phyloP scores from a whole-genome alignment of 805 yeast genomes.

The Schizosaccharomyces osmophilus region DNA sequence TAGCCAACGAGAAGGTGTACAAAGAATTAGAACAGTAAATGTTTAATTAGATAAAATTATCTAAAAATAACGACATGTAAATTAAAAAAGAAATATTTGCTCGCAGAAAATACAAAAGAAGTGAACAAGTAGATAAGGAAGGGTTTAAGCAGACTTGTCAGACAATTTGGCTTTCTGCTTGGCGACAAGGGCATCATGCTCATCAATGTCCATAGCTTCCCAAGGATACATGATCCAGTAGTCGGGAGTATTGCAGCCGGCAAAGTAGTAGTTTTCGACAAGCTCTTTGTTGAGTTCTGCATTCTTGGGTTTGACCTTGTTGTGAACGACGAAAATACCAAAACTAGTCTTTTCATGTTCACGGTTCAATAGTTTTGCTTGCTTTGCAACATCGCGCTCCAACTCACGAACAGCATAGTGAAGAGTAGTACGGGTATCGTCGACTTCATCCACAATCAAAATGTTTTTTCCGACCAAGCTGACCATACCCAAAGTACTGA shows the following conservation, averaged over 20 bases:
- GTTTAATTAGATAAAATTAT: too few relatives aligned
- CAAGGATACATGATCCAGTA: slow-evolving; percentile 78
- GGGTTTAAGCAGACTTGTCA: too few relatives aligned
- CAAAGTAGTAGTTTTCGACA: slow-evolving; percentile 38
- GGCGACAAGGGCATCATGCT: background rate
- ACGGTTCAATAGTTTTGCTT: slow-evolving; percentile 36
- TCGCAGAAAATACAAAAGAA: too few relatives aligned
- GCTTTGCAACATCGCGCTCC: slow-evolving; percentile 35
- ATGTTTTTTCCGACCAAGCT: slow-evolving; percentile 61
- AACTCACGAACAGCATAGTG: slow-evolving; percentile 64
- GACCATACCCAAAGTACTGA: slow-evolving; percentile 41
- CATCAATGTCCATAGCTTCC: slow-evolving; percentile 21
- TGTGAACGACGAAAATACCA: slow-evolving; percentile 60
- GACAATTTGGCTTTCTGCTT: too few relatives aligned
- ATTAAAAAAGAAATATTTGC: too few relatives aligned
- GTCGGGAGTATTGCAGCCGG: slow-evolving; percentile 54
- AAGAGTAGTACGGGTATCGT: slow-evolving; percentile 73
- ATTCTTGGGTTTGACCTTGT: slow-evolving; percentile 58
- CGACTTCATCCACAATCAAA: slow-evolving; percentile 72
- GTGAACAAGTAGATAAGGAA: too few relatives aligned
- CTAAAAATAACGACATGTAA: too few relatives aligned
- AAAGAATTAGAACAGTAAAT: too few relatives aligned
- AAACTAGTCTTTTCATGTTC: slow-evolving; percentile 36
- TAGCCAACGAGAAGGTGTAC: too few relatives aligned
- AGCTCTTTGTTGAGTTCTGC: slow-evolving; percentile 42